These are phyloP conservation scores for Cicer judaicum DNA, from an alignment of 306 rosid genomes.

Conservation along the genomic window DNA sequence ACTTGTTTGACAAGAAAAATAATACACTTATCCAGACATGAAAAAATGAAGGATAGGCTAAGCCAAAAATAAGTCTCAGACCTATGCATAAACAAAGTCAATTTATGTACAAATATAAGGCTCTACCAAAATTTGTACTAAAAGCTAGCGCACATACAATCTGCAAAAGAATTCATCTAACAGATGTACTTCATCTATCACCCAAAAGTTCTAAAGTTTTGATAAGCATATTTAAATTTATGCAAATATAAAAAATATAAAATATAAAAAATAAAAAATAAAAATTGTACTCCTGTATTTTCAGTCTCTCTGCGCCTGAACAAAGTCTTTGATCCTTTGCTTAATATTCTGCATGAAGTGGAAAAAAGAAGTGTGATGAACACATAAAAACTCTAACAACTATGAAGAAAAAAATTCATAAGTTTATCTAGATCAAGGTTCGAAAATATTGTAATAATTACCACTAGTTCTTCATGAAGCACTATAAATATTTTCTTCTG, in stretches of 20 bases:
- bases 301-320: constrained; percentile 55
- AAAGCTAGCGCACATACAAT: constrained; percentile 37
- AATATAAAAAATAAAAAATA: too few species aligned
- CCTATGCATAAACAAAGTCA: constrained; percentile 40
- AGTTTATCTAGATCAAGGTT: constrained; percentile 28
- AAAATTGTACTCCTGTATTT: constrained; percentile 17
- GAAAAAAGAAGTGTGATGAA: constrained; percentile 24
- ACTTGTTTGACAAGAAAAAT: constrained; percentile 18
- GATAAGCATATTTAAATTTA: constrained; percentile 36
- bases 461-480: constrained; percentile 85
- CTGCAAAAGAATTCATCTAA: constrained; percentile 45
- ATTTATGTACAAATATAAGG: constrained; percentile 44
- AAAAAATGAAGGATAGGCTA: constrained; percentile 44
- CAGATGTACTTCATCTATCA: constrained; percentile 33
- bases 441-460: constrained; percentile 44
- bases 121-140: constrained; percentile 32
- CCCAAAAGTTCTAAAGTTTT: constrained; percentile 32
- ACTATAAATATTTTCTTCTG: constrained; percentile 87
- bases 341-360: constrained; percentile 70
- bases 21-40: constrained; percentile 15
- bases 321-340: constrained; percentile 73
- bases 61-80: constrained; percentile 46
- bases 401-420: neutral
- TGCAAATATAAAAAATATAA: neutral
- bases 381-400: constrained; percentile 6